Conservation (phyloP, 108 stramenopile species). For the Skeletonema grethae region DNA sequence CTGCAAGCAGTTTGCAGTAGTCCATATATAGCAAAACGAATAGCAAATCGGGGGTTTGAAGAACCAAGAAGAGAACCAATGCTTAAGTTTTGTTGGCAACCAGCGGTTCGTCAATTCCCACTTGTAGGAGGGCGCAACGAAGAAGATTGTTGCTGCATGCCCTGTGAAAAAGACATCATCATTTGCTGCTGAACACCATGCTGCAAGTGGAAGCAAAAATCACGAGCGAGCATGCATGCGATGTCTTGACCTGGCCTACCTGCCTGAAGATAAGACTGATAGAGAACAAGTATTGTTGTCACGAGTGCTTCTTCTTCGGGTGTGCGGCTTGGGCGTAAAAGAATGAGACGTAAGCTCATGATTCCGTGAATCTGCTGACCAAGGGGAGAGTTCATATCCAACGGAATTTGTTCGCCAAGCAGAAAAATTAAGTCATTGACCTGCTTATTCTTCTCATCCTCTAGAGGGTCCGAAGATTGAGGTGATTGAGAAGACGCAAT, state of each 20-base stretch:
- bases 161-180: constrained; percentile 2
- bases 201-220: constrained; percentile 51
- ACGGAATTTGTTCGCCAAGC: constrained; percentile 79
- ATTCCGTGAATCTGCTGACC: constrained; percentile 75
- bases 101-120: not conserved
- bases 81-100: not conserved
- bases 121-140: not conserved
- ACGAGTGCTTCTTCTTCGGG: constrained; percentile 73
- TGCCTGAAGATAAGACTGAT: constrained; percentile 68
- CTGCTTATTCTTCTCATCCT: constrained; percentile 15
- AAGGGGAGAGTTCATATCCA: constrained; percentile 64
- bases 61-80: not conserved
- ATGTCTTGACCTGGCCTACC: constrained; percentile 74
- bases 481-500: not conserved
- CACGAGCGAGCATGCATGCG: constrained; percentile 81
- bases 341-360: constrained; percentile 75
- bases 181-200: constrained; percentile 10
- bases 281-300: constrained; percentile 75
- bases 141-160: not conserved
- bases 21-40: not conserved
- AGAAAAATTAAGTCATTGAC: constrained; percentile 48
- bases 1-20: not conserved
- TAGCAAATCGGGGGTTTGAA: not conserved
- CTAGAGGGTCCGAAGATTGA: not conserved
- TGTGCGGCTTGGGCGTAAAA: constrained; percentile 62